Conservation (phyloP, 1,284 basidiomycete species). For the Naganishia liquefaciens region DNA sequence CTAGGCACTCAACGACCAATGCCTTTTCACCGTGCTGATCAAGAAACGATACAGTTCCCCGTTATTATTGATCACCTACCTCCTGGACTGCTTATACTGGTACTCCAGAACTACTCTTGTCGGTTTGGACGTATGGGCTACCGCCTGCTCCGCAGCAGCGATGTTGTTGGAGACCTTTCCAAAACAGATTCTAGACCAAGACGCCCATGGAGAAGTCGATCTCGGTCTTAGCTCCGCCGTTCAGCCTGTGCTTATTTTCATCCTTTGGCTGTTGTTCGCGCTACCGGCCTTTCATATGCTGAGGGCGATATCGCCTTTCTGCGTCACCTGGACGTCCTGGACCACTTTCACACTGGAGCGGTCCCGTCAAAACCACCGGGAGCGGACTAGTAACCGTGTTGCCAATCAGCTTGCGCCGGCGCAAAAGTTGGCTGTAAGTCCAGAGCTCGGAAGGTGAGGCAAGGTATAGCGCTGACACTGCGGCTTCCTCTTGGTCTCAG, state of each 20-base stretch:
- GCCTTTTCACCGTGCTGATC: neutral
- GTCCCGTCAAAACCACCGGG: neutral
- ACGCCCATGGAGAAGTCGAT: neutral
- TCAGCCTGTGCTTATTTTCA: neutral
- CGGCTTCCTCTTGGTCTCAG: too few species aligned
- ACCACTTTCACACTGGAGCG: neutral
- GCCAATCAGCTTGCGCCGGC: neutral
- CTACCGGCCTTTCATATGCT: conserved; percentile 8
- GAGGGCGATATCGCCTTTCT: neutral
- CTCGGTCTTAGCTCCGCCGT: neutral
- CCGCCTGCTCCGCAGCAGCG: neutral
- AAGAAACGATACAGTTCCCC: neutral
- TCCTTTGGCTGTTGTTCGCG: neutral
- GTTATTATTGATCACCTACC: neutral
- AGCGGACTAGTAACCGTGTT: conserved; percentile 8
- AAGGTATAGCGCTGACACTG: too few species aligned
- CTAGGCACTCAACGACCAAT: too few species aligned
- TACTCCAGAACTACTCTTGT: conserved; percentile 10
- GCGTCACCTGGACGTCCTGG: conserved; percentile 14
- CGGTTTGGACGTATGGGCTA: conserved; percentile 13
- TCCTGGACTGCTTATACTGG: conserved; percentile 15
- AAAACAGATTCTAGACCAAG: neutral
- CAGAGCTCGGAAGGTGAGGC: neutral
- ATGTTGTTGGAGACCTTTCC: neutral
- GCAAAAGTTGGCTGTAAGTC: neutral